phyloP scores from a whole-genome alignment of 78 protist genomes.

The Bodo saltans region DNA sequence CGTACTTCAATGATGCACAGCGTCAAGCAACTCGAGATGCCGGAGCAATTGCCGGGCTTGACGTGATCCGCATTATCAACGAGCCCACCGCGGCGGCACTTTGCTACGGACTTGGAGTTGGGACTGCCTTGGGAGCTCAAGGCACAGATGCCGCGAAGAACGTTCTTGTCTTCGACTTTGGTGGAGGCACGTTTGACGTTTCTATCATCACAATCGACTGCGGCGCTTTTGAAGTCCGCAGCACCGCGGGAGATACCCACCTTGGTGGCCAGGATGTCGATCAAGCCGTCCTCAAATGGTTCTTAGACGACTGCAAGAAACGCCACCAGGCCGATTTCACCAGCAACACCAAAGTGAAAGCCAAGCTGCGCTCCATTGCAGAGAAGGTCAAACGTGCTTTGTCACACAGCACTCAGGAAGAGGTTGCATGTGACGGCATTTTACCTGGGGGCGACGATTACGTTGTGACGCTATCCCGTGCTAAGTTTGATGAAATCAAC shows the following conservation, averaged over 20 bases:
- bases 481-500: conserved; percentile 44
- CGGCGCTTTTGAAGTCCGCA: conserved; percentile 76
- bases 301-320: conserved; percentile 75
- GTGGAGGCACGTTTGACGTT: conserved; percentile 86
- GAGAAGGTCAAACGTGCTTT: conserved; percentile 74
- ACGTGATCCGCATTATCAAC: conserved; percentile 66
- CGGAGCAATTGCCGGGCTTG: conserved; percentile 76
- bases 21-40: conserved; percentile 93
- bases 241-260: conserved; percentile 85
- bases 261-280: conserved; percentile 99
- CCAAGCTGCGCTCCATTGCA: conserved; percentile 62
- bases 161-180: conserved; percentile 76
- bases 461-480: conserved; percentile 50
- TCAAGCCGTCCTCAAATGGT: conserved; percentile 47
- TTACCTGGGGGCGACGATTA: conserved; percentile 58
- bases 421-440: conserved; percentile 11
- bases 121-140: no score
- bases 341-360: conserved; percentile 31
- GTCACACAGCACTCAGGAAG: neutral
- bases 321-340: conserved; percentile 36
- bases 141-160: no score
- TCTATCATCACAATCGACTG: conserved; percentile 71
- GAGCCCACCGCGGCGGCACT: conserved; percentile 90
- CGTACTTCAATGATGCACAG: conserved; percentile 94
- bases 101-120: conserved; percentile 85